phyloP scores from a whole-genome alignment of 148 eudicot genomes.

The Silene conica region DNA sequence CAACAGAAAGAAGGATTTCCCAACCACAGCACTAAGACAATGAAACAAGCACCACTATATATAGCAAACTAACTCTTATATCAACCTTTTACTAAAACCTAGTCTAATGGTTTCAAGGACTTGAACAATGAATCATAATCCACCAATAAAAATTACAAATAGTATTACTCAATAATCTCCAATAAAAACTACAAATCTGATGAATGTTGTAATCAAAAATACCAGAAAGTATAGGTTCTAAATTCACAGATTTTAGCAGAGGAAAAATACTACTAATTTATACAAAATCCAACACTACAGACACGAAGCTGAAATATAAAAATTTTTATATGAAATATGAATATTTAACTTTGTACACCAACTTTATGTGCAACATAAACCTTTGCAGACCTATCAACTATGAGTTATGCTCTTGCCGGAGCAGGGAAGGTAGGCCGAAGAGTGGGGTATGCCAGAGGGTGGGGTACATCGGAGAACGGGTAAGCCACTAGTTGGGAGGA shows the following conservation, averaged over 20 bases:
- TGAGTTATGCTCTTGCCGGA: slow-evolving; percentile 19
- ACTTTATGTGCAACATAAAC: slow-evolving; percentile 19
- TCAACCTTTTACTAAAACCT: too few species aligned
- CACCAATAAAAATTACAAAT: background rate
- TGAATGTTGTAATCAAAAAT: background rate
- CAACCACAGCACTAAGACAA: background rate
- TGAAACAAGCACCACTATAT: background rate
- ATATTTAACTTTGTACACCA: slow-evolving; percentile 15
- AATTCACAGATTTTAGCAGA: background rate
- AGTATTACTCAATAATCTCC: background rate
- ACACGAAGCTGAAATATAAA: background rate
- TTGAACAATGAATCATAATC: too few species aligned
- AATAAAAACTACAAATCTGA: slow-evolving; percentile 12
- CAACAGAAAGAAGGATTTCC: background rate
- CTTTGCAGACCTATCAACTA: slow-evolving; percentile 15
- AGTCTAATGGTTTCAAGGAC: too few species aligned
- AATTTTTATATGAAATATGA: background rate
- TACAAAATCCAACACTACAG: slow-evolving; percentile 10
- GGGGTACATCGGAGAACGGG: too few species aligned
- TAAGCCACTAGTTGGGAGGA: too few species aligned
- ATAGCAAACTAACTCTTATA: too few species aligned
- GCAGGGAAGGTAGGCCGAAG: too few species aligned
- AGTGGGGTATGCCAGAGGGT: too few species aligned
- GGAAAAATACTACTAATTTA: background rate
- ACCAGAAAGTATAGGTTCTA: background rate